Base-by-base conservation (phyloP, 495 filamentous ascomycete species). In the Evernia prunastri region DNA sequence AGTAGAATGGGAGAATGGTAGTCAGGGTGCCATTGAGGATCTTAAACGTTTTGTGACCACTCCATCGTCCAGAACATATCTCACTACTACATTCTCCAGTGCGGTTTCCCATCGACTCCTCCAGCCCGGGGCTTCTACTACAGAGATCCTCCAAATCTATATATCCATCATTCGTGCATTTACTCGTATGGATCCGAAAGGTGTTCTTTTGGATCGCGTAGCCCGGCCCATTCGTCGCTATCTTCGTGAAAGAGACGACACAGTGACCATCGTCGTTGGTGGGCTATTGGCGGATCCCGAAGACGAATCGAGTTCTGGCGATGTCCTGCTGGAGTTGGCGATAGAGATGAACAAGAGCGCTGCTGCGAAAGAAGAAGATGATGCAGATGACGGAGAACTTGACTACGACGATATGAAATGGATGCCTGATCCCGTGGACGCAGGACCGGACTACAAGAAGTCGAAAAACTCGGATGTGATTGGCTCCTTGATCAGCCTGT, bases 401-500 rank as follows among this genome's bases (percentile, higher is more conserved):
- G 89, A 95, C 74, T 97, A 86, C 82, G 84, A 92, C 67, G 91
- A 97, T 72, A 86, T 95, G 84, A 82, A 83, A 61, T 99, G 94
- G 94, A 79, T 88, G 23, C 94, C 94, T 1, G 89, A 96, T 69
- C 94, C 94, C 3, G 82, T 96, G 33, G 94, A 99, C 72, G 95
- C 94, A 2, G 91, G 89, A 20, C 89, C 90, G 11, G 92, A 95
- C 67, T 97, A 95, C 75, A 88, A 87, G 69, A 88, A 90, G 56
- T 87, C 88, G n/a, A 93, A 92, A 73, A 87, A 83, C 56, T 86
- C 89, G 58, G 94, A 97, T 72, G 88, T 97, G n/a, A 89, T 97
- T 39, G 90, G 91, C 31, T 94, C 88, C 40, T 78, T 98, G 33
- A 89, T 97, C 62, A 87, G 86, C 63, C 82, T 95, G 1, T 91